phyloP scores from a whole-genome alignment of 768 basidiomycete genomes.

The Cubamyces sp. region DNA sequence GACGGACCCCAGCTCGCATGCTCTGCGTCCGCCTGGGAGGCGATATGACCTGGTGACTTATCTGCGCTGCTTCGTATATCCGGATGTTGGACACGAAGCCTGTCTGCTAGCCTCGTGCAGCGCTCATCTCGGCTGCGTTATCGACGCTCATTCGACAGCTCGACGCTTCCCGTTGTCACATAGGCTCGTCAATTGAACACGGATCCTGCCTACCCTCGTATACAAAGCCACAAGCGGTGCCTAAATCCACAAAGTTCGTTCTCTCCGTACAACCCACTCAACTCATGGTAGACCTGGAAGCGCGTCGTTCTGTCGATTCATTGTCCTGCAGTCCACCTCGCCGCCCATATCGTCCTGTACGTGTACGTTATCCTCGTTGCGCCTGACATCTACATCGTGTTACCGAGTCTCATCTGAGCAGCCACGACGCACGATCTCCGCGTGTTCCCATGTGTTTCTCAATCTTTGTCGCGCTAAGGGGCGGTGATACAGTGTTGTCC shows the following conservation, averaged over 20 bases:
- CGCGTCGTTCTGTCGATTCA: not conserved
- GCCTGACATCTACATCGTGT: too few relatives aligned
- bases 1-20: too few relatives aligned
- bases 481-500: not conserved
- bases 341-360: not conserved
- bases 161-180: not conserved
- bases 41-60: conserved; percentile 7
- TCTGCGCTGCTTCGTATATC: not conserved
- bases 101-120: conserved; percentile 18
- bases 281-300: not conserved
- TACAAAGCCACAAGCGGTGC: too few relatives aligned
- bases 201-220: too few relatives aligned
- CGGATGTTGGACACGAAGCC: not conserved
- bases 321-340: not conserved
- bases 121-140: not conserved
- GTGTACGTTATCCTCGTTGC: not conserved
- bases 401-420: too few relatives aligned
- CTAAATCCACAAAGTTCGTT: too few relatives aligned
- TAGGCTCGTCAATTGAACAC: not conserved
- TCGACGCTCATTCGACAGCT: too few relatives aligned
- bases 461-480: not conserved
- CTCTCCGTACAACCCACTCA: too few relatives aligned
- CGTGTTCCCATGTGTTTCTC: not conserved
- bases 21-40: not conserved
- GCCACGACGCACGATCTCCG: not conserved